These are phyloP conservation scores for Nyssa sinensis DNA, from an alignment of 148 eudicot genomes.

Conservation along the genomic window DNA sequence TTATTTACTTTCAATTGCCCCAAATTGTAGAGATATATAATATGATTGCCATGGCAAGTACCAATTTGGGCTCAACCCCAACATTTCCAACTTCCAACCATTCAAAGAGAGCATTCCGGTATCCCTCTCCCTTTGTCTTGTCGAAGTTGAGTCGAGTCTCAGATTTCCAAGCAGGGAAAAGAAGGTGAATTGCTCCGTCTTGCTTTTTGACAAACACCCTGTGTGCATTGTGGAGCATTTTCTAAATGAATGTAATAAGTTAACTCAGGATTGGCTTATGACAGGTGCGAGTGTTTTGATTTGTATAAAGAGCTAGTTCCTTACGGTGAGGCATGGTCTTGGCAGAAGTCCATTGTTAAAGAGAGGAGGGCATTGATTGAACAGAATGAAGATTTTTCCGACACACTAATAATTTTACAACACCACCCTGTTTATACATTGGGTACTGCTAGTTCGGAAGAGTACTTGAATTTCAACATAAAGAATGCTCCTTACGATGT, in stretches of 20 bases:
- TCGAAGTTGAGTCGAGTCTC: conserved; percentile 4
- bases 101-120: neutral
- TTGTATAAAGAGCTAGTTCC: conserved; percentile 67
- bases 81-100: conserved; percentile 2
- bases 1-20: too few species aligned
- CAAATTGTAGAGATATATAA: neutral
- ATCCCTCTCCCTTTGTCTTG: neutral
- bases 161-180: conserved; percentile 5
- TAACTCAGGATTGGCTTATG: neutral
- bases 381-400: conserved; percentile 50
- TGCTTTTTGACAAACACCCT: neutral
- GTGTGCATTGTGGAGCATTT: neutral
- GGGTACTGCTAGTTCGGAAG: conserved; percentile 83
- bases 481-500: conserved; percentile 60
- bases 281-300: conserved; percentile 75
- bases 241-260: too few species aligned
- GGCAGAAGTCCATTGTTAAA: conserved; percentile 73
- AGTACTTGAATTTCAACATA: conserved; percentile 59
- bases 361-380: conserved; percentile 58
- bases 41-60: conserved; percentile 13
- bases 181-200: conserved; percentile 24
- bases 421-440: conserved; percentile 90
- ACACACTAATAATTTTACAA: conserved; percentile 70
- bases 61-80: conserved; percentile 10
- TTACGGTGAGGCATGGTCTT: conserved; percentile 73